Evolutionary conservation across 2,329 filamentous ascomycete genomes (phyloP), one percentile per base, ranked within the genome.

Genomic region (Grosmannia huntii): DNA sequence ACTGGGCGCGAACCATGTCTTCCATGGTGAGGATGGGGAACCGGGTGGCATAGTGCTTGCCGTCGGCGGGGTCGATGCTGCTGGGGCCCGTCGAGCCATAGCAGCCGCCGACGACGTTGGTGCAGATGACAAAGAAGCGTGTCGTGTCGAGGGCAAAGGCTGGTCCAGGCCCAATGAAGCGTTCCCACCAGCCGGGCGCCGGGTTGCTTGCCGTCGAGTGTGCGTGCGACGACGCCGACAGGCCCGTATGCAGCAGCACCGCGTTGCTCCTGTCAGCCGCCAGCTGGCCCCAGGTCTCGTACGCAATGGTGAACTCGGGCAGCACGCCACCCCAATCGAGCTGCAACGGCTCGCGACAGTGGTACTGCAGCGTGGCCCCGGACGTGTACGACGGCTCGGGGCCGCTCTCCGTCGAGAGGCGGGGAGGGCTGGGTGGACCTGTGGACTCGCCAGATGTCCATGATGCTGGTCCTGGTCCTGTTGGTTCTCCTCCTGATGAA

Each of bases 151-250:
- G 74, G 12, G 90, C 87, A 23, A 80, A 80, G 0, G 88, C 90
- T 0, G 91, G 87, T 0, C 94, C 90, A 0, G 91, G 87, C 0
- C 94, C 94, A 67, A 99, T 97, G 70, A 99, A 99, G 71, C 87
- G 92, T 73, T 99, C 94, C 94, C 94, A 99, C 94, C 94, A 99
- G 4, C 94, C 94, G 0, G 90, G 87, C 69, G 91, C 87, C 0
- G 89, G 81, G 70, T 99, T 99, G 11, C 78, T 75, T 56, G 82
- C 78, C n/a, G 92, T 97, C 59, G 90, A 96, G 68, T 91, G 91
- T 2, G 94, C 94, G 73, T 99, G 94, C 59, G 91, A 97, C 7
- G 91, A 96, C n/a, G 94, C 94, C 0, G 91, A 96, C 5, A 99
- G 79, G 10, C 94, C 94, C 0, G 94, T 99, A 69, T 97, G 90